phyloP scores from a whole-genome alignment of 495 filamentous ascomycete genomes.

The Daldinia concentrica region DNA sequence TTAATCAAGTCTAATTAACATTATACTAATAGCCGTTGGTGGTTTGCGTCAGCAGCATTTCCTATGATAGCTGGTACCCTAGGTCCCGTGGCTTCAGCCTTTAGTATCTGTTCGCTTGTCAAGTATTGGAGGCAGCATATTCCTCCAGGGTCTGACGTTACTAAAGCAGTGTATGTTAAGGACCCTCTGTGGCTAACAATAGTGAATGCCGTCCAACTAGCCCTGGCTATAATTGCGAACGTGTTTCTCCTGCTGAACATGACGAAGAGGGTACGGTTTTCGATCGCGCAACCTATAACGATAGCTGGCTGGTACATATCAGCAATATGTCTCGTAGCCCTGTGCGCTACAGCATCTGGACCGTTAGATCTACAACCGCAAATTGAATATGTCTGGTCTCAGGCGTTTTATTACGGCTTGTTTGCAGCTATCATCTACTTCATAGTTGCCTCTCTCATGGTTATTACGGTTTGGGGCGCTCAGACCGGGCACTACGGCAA shows the following conservation, averaged over 20 bases:
- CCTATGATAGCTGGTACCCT: conserved; percentile 85
- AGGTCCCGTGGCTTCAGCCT: conserved; percentile 81
- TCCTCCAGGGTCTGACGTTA: conserved; percentile 58
- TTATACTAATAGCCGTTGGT: conserved; percentile 69
- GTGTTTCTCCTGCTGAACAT: conserved; percentile 83
- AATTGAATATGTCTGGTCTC: conserved; percentile 68
- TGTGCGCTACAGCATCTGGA: conserved; percentile 65
- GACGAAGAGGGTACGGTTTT: conserved; percentile 78
- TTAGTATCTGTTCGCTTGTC: conserved; percentile 81
- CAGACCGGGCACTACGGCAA: conserved; percentile 68
- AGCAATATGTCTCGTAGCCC: conserved; percentile 66
- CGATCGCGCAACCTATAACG: conserved; percentile 78
- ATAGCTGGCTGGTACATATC: conserved; percentile 71
- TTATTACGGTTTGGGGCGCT: conserved; percentile 74
- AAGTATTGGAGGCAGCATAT: conserved; percentile 76
- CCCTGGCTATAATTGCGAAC: conserved; percentile 75
- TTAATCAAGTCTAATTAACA: not conserved
- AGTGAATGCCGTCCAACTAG: conserved; percentile 79
- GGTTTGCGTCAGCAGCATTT: conserved; percentile 84
- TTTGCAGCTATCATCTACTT: conserved; percentile 82
- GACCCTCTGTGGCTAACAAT: conserved; percentile 79
- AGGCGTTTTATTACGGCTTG: conserved; percentile 84
- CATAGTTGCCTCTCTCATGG: conserved; percentile 74
- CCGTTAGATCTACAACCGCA: conserved; percentile 57
- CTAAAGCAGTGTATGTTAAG: conserved; percentile 60